Evolutionary conservation across 495 filamentous ascomycete species (phyloP), one percentile per base, ranked within the genome.

Genomic region (Aspergillus taichungensis): DNA sequence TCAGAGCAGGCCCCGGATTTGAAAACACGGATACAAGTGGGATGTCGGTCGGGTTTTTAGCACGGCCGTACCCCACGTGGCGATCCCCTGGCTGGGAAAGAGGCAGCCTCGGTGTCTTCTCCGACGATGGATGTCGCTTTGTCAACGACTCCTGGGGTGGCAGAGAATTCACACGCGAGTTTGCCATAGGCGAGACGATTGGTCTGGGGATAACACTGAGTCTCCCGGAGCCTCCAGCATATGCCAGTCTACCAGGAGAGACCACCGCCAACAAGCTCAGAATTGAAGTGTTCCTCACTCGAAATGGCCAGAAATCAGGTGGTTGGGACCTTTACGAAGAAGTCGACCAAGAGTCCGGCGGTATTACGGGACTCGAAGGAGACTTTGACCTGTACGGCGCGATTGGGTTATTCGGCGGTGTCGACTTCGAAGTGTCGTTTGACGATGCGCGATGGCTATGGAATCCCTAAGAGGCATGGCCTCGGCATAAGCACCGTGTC

Each of bases 41-140:
- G 7, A 62, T 95, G 9, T 81, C 87, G 0, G 61, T 97, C 7
- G 91, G 91, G 5, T 95, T 82, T 63, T 68, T 69, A 1, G 88
- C 85, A 1, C 77, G 81, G 38, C 91, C 91, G 13, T 95, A 94
- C 62, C 91, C 91, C 0, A 72, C 76, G 0, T 96, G 88, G 75
- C 77, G 91, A 34, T 76, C 92, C 44, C 91, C 91, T 0, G 91
- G 91, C 2, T 96, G 91, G 91, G 83, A 97, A 57, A 71, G 90
- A 28, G 89, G 78, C 2, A 85, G 82, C 37, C 56, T 95, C n/a
- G 91, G 76, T 6, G 82, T 96, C 8, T 92, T 95, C 53, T 84
- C 85, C 3, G 91, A 97, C 59, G 91, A 97, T 61, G 91, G 91
- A 8, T 80, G 85, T 53, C 75, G 79, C 51, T 97, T 86, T 60